These are phyloP conservation scores for Penicillium turbatum DNA, from an alignment of 495 filamentous ascomycete species.

Conservation along the genomic window DNA sequence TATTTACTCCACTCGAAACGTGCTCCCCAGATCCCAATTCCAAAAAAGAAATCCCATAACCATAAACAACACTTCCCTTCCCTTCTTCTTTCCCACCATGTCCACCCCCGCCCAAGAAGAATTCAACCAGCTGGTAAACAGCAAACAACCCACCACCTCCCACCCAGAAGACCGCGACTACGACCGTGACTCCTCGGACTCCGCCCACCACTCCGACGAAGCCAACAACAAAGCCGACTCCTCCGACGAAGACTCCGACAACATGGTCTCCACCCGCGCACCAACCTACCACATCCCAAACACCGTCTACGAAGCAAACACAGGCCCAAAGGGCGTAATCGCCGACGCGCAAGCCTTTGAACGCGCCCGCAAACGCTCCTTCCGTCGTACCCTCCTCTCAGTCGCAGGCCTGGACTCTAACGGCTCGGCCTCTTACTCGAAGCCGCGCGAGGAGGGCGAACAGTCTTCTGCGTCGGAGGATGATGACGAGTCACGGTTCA, in stretches of 20 bases:
- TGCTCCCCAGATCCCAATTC: conserved; percentile 2
- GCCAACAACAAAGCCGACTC: conserved; percentile 39
- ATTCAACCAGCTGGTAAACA: conserved; percentile 68
- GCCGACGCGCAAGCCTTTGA: conserved; percentile 92
- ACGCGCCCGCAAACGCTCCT: conserved; percentile 65
- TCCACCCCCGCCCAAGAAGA: conserved; percentile 71
- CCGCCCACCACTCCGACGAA: conserved; percentile 51
- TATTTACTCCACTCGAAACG: neutral
- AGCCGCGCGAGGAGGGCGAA: conserved; percentile 41
- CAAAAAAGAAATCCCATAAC: too few species aligned
- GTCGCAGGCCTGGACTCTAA: conserved; percentile 30
- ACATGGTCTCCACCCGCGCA: conserved; percentile 41
- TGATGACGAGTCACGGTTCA: conserved; percentile 70
- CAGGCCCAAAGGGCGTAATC: conserved; percentile 98
- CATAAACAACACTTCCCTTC: conserved; percentile 1
- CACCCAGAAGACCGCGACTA: conserved; percentile 59
- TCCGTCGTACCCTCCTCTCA: conserved; percentile 46
- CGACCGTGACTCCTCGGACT: conserved; percentile 48
- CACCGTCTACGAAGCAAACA: conserved; percentile 73
- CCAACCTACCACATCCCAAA: conserved; percentile 49
- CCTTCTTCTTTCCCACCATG: conserved; percentile 44
- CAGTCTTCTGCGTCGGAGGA: conserved; percentile 45
- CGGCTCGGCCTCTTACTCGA: conserved; percentile 19
- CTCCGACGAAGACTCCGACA: conserved; percentile 45
- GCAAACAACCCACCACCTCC: conserved; percentile 39